These are phyloP conservation scores for Fusarium musae DNA, from an alignment of 2,329 filamentous ascomycete genomes.

Conservation along the genomic window DNA sequence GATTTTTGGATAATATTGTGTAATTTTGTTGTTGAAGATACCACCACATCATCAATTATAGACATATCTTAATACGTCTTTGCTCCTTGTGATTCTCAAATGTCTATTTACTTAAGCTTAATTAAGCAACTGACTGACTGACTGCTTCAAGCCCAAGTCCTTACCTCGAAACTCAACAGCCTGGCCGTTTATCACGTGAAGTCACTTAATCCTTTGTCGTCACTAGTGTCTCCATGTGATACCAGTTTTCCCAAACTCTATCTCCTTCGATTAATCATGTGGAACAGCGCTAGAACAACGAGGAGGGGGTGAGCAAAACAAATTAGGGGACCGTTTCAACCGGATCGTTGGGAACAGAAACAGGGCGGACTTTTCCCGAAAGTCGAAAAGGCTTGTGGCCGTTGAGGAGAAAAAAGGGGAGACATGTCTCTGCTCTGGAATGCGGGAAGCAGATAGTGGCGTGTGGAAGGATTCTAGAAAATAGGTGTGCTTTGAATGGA, in stretches of 20 bases:
- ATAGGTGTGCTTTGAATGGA: neutral
- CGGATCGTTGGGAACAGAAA: constrained; percentile 11
- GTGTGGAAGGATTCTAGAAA: constrained; percentile 11
- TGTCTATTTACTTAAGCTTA: rapidly evolving
- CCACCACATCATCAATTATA: constrained; percentile 18
- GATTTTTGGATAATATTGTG: constrained; percentile 36
- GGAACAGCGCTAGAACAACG: constrained; percentile 21
- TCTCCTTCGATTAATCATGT: constrained; percentile 2
- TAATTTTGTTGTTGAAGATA: constrained; percentile 24
- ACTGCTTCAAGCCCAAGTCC: neutral
- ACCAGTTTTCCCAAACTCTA: constrained; percentile 10
- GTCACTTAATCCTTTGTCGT: neutral
- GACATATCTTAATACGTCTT: neutral
- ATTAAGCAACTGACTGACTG: neutral
- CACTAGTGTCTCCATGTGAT: neutral
- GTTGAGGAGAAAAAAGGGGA: constrained; percentile 11
- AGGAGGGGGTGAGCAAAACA: neutral
- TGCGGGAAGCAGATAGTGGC: constrained; percentile 23
- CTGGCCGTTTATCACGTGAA: neutral
- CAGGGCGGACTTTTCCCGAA: neutral
- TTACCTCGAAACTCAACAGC: neutral
- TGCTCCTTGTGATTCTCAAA: no score
- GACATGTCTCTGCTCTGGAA: constrained; percentile 20
- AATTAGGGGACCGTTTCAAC: constrained; percentile 15
- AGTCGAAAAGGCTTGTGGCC: constrained; percentile 21